These are phyloP conservation scores for Cryphonectria nitschkei DNA, from an alignment of 2,329 filamentous ascomycete genomes.

Conservation along the genomic window DNA sequence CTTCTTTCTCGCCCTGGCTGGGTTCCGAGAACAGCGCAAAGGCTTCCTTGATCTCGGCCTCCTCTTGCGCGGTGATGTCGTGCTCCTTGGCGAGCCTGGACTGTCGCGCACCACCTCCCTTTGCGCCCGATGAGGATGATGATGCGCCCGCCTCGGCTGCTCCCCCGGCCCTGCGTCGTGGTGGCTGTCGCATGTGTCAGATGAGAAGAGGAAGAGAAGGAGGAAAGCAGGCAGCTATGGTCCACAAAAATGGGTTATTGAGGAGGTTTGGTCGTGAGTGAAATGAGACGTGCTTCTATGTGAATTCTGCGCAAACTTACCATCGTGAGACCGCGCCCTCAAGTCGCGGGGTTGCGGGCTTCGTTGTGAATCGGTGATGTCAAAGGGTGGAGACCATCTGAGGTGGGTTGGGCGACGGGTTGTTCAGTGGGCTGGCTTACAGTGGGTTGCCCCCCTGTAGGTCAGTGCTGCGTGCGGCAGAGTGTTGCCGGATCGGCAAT, in stretches of 20 bases:
- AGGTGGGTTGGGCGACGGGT: not conserved
- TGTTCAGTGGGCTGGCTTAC: not conserved
- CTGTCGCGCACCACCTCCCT: slow-evolving; percentile 53
- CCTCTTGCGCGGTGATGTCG: slow-evolving; percentile 80
- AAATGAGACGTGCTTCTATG: not conserved
- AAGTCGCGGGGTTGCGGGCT: slow-evolving; percentile 12
- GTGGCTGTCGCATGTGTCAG: slow-evolving; percentile 44
- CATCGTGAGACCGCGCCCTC: slow-evolving; percentile 21
- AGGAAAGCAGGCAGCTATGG: not conserved
- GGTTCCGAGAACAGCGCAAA: slow-evolving; percentile 80
- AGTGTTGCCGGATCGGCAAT: not conserved
- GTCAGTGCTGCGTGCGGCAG: not conserved
- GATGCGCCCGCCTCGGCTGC: slow-evolving; percentile 34
- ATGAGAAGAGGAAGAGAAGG: not conserved
- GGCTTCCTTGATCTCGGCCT: slow-evolving; percentile 88
- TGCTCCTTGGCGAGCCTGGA: slow-evolving; percentile 94
- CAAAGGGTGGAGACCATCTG: slow-evolving; percentile 21
- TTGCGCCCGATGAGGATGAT: slow-evolving; percentile 38
- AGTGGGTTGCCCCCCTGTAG: not conserved
- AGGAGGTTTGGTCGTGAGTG: not conserved
- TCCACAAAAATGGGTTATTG: not conserved
- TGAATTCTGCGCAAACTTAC: slow-evolving; percentile 13
- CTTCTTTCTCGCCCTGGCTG: slow-evolving; percentile 72
- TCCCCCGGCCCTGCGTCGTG: slow-evolving; percentile 54
- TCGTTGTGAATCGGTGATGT: slow-evolving; percentile 23